A percentile compares a stretch with the other conserved stretches of the same genome.
These are phyloP conservation scores for Lolium perenne DNA, from an alignment of 176 grass and related monocot species.

Conservation along the genomic window DNA sequence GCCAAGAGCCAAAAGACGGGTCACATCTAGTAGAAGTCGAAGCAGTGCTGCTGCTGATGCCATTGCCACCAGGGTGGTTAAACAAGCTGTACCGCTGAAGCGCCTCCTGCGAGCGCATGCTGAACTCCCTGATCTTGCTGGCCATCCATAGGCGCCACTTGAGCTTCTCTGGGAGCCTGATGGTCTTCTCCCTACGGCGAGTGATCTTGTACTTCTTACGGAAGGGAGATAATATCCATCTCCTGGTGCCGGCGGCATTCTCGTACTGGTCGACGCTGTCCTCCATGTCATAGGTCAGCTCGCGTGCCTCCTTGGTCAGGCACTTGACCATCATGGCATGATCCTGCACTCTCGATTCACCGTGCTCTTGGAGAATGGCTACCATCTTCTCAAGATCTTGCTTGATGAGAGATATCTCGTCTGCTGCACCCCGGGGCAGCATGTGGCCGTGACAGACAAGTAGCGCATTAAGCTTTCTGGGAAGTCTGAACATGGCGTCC, in stretches of 20 bases:
- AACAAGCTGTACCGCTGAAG: conserved; percentile 18
- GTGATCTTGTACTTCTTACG: not conserved
- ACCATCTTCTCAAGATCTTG: conserved; percentile 11
- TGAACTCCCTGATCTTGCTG: conserved; percentile 49
- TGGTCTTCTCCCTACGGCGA: not conserved
- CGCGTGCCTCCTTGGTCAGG: conserved; percentile 41
- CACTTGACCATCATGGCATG: not conserved
- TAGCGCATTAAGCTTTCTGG: not conserved
- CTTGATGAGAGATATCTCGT: conserved; percentile 33
- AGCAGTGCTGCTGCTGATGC: not conserved
- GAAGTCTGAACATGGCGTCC: conserved; percentile 17
- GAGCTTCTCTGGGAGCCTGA: not conserved
- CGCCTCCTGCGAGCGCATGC: conserved; percentile 10
- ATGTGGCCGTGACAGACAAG: not conserved
- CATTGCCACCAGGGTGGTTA: not conserved
- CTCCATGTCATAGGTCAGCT: conserved; percentile 39
- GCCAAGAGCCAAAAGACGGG: not conserved
- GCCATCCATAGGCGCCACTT: conserved; percentile 41
- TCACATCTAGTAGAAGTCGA: not conserved
- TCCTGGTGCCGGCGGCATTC: not conserved
- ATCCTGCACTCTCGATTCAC: not conserved
- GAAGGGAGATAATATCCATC: not conserved
- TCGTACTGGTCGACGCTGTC: conserved; percentile 27
- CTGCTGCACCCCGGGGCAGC: not conserved
- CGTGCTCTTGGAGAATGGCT: not conserved